Evolutionary conservation across 495 filamentous ascomycete species (phyloP), one percentile per base, ranked within the genome.

Genomic region (Annulohypoxylon bovei): DNA sequence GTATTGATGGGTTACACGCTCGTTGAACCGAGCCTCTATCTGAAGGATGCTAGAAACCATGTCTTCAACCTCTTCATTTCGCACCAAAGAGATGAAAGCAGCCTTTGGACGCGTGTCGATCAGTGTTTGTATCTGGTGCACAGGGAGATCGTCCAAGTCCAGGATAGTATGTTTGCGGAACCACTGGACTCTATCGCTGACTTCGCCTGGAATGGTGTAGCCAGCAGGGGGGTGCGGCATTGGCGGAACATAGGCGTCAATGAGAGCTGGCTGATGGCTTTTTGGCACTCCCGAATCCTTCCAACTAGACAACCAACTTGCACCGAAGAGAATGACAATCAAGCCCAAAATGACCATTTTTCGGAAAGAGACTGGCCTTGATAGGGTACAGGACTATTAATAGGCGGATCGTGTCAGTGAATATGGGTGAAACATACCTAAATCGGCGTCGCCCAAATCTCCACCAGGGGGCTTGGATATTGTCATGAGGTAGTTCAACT

Each of bases 1-100:
- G 75, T 95, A 95, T 77, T 90, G 85, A 77, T 89, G 93, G 22
- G 65, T 75, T 18, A 53, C 46, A 37, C 89, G 87, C 59, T 83
- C 83, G 75, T 95, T 95, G 86, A 95, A 95, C 44, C 92, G 89
- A 75, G 93, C 91, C 75, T 95, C 92, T 12, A 95, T 85, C 62
- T 91, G 86, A 4, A 88, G 86, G 68, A 95, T 94, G 4, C 90
- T 91, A 68, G 88, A 86, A 6, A 90, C 86, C 70, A 95, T 92
- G n/a, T 93, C 92, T 87, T 92, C 93, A 37, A 93, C 73, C 75
- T 95, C 92, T 14, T 79, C 81, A 71, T 95, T 94, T 57, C 91
- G 88, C 7, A 92, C 92, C 47, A 95, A 82, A 7, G 93, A 92
- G 46, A 95, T 88, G 73, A 95, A 94, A 4, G 92, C 93, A 28